Evolutionary conservation across 83 land plant species (phyloP), one percentile per base, ranked within the genome.

Genomic region (Isoetes engelmannii): DNA sequence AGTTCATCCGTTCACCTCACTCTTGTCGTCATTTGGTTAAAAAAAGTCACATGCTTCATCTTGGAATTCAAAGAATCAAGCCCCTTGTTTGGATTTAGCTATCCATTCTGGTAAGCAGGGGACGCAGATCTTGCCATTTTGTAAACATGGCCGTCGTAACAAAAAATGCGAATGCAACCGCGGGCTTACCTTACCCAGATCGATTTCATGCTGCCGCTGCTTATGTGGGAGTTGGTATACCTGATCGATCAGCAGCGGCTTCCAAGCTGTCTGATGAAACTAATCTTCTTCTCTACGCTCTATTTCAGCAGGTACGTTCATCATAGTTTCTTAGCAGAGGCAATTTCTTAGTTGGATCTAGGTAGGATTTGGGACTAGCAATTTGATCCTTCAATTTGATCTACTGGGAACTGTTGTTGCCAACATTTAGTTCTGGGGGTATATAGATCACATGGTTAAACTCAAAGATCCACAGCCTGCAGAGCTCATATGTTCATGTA

Each of bases 191-290:
- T 3, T 89, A 89, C 59, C 93, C 93, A 3, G 87, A 86, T 9
- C 58, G 84, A 5, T 89, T 89, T 85, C 82, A 75, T 73, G 90
- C 89, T 5, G 93, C 93, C 47, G 93, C 93, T 15, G 75, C 93
- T 12, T 89, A 84, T 69, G 85, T 85, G 50, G 37, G 37, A 28
- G 37, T 28, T 28, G 82, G 82, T 43, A 19, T 64, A 41, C 41
- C 70, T 7, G 19, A 57, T 12, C 59, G 81, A 60, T 10, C 57
- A 15, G 74, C 65, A 58, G 72, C 66, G 15, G 44, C 60, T 62
- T 79, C 86, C 21, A 77, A 70, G 67, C 86, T 86, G 80, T 15
- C 71, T 13, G 78, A 72, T 47, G 94, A 89, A 37, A 70, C 48
- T 62, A 86, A 84, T 47, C 67, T 83, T 46, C 51, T 89, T 41